Conservation (phyloP, 2,329 filamentous ascomycete species). For the Dichotomopilus funicola region DNA sequence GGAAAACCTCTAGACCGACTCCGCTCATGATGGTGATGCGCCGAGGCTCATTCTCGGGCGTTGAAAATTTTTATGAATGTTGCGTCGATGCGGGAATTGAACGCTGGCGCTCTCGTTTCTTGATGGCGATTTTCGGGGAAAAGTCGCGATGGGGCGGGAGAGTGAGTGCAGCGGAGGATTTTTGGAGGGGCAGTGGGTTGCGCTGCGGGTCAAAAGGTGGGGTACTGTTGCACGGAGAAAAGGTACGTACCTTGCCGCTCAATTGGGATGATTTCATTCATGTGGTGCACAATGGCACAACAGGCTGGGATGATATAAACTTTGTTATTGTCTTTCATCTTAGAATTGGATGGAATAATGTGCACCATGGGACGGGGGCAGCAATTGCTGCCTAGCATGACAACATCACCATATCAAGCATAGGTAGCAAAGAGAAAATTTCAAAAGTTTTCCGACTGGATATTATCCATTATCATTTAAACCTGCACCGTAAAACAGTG, state of each 20-base stretch:
- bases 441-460: not conserved
- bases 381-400: too few relatives aligned
- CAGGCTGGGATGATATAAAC: too few relatives aligned
- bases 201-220: conserved; percentile 9
- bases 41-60: conserved; percentile 15
- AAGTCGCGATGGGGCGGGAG: not conserved
- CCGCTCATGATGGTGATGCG: conserved; percentile 30
- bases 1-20: conserved; percentile 37
- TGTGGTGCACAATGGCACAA: too few relatives aligned
- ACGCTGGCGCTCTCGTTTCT: conserved; percentile 18
- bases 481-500: not conserved
- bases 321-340: too few relatives aligned
- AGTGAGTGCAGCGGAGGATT: conserved; percentile 2
- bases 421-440: too few relatives aligned
- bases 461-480: not conserved
- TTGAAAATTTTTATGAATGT: conserved; percentile 15
- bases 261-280: not conserved
- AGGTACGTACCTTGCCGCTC: conserved; percentile 2
- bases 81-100: conserved; percentile 20
- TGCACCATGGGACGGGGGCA: too few relatives aligned
- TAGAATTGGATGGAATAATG: too few relatives aligned
- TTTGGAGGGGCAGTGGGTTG: conserved; percentile 16
- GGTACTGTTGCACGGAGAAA: not conserved
- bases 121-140: conserved; percentile 6
- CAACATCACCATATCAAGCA: too few relatives aligned